Evolutionary conservation across 495 filamentous ascomycete species (phyloP), one percentile per base, ranked within the genome.

Genomic region (Paragyromitra xinjiangensis): DNA sequence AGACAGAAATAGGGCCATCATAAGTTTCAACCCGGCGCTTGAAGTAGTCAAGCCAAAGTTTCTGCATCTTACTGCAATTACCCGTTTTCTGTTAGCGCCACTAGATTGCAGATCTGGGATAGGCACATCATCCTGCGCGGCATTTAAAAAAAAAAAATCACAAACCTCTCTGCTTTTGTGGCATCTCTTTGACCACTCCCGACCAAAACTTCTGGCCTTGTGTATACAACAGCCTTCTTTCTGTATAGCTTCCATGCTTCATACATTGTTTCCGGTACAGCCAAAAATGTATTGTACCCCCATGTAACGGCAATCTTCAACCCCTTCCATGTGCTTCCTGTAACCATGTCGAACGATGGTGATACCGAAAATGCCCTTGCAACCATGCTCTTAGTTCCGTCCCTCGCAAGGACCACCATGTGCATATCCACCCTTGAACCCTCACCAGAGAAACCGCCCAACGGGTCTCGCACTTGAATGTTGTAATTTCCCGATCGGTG

Each of bases 401-500:
- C 81, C 40, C 58, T 76, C 24, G 78, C 65, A 65, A 80, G 64
- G 16, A 82, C 81, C 11, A 77, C 73, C 81, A 82, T 82, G 42
- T 82, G 77, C 73, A 82, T 77, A 58, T 82, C 81, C 51, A 82
- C 69, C 61, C 51, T 74, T 16, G 69, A 61, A 42, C 56, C 66
- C 44, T 64, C 55, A 78, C 61, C 62, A 8, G 68, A 73, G 24
- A 61, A 62, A 61, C 45, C 58, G 48, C 80, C 69, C 59, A 82
- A 84, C 11, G 81, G 81, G 63, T 82, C 81, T 22, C 69, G 66
- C 42, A 82, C 81, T 70, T 82, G 81, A 44, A 82, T 82, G 34
- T 83, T 64, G 67, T 82, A 82, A 44, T 63, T 81, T 64, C 81
- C 81, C 24, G 81, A 80, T 24, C 81, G 77, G 45, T 82, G 81